Evolutionary conservation across 1,139 yeast genomes (phyloP).

Genomic region (Pichia sp.): DNA sequence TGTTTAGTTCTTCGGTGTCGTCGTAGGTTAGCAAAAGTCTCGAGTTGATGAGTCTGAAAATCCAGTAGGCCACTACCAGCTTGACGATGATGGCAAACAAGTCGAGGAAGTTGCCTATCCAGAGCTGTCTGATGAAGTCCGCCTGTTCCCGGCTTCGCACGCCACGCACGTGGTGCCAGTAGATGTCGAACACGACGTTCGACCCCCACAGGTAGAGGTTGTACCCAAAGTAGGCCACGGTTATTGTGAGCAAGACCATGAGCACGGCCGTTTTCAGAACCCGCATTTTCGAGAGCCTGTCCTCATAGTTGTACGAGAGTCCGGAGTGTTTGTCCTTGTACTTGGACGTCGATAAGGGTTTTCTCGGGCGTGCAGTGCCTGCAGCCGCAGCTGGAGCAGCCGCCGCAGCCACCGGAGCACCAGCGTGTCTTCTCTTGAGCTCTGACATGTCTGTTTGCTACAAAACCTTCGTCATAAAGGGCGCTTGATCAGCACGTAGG

Average conservation of each 20-base stretch:
- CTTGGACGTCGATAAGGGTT: conserved; percentile 6
- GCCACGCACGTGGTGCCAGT: conserved; percentile 12
- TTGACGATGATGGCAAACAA: conserved; percentile 18
- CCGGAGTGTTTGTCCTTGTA: conserved; percentile 10
- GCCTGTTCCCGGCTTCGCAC: conserved; percentile 5
- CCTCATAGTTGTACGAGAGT: conserved; percentile 13
- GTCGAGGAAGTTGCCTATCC: conserved; percentile 14
- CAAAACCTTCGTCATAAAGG: too few relatives aligned
- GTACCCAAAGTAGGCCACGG: background rate
- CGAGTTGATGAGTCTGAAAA: conserved; percentile 22
- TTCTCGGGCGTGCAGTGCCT: background rate
- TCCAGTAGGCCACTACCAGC: conserved; percentile 13
- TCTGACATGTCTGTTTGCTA: too few relatives aligned
- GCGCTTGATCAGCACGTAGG: too few relatives aligned
- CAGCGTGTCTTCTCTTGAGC: background rate
- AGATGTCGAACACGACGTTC: conserved; percentile 10
- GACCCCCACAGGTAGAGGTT: conserved; percentile 3
- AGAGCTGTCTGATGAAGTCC: conserved; percentile 5
- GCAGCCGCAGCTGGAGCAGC: background rate
- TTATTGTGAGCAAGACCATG: background rate
- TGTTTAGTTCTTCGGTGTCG: conserved; percentile 27
- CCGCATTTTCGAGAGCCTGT: conserved; percentile 8
- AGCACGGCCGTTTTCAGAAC: conserved; percentile 10
- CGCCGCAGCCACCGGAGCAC: background rate
- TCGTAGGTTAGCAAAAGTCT: conserved; percentile 22